Conservation (phyloP, 768 basidiomycete species). For the Hebeloma cylindrosporum region DNA sequence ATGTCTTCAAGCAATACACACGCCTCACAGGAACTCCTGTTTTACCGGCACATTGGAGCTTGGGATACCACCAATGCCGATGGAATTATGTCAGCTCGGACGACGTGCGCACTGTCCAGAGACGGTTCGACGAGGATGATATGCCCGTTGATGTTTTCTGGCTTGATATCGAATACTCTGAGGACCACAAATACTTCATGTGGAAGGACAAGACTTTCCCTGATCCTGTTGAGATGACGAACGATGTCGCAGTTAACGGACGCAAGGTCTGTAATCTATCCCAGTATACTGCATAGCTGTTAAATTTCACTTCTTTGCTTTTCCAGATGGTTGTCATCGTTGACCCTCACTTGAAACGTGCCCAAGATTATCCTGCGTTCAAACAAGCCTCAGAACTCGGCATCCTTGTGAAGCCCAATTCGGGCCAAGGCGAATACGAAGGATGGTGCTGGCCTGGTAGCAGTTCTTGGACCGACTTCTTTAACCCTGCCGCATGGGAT, state of each 20-base stretch:
- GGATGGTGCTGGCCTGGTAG: conserved; percentile 99
- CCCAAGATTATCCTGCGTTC: conserved; percentile 77
- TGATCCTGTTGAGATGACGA: conserved; percentile 90
- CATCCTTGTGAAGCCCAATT: conserved; percentile 78
- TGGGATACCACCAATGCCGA: conserved; percentile 96
- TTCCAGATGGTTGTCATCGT: conserved; percentile 94
- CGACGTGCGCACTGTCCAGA: conserved; percentile 83
- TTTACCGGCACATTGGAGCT: conserved; percentile 87
- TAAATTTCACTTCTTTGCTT: neutral
- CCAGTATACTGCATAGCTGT: neutral
- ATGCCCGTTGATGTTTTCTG: conserved; percentile 96
- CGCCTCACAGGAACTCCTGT: conserved; percentile 81
- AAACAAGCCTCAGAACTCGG: conserved; percentile 79
- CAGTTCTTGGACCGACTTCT: conserved; percentile 96
- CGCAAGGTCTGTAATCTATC: conserved; percentile 62
- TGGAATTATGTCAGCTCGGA: conserved; percentile 96
- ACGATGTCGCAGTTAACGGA: conserved; percentile 79
- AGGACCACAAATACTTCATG: conserved; percentile 95
- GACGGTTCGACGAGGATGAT: conserved; percentile 88
- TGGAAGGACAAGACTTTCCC: conserved; percentile 95
- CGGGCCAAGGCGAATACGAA: conserved; percentile 84
- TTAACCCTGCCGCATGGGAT: conserved; percentile 85
- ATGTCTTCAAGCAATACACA: conserved; percentile 85
- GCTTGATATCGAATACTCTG: conserved; percentile 95
- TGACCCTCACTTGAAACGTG: conserved; percentile 94